These are phyloP conservation scores for Chlorociboria aeruginascens DNA, from an alignment of 495 filamentous ascomycete species.

Conservation along the genomic window DNA sequence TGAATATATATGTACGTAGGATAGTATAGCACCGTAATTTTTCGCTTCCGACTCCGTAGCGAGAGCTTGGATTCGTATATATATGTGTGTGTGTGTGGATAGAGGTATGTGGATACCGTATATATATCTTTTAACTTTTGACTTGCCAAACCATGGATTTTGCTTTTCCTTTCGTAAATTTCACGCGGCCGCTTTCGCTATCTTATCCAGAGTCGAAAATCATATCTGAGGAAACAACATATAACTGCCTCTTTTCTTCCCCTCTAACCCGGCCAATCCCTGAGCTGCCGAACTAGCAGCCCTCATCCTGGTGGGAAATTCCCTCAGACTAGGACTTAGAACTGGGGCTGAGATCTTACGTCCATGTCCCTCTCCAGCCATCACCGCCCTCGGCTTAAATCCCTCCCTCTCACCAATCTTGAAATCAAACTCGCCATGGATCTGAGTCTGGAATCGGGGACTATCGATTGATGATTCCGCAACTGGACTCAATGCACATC, in stretches of 20 bases:
- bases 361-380: slow-evolving; percentile 4
- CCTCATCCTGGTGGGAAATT: slow-evolving; percentile 11
- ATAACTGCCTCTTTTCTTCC: slow-evolving; percentile 17
- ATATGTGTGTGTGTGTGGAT: too few relatives aligned
- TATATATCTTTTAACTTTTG: too few relatives aligned
- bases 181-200: too few relatives aligned
- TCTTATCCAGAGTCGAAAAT: background rate
- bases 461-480: slow-evolving; percentile 5
- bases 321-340: slow-evolving; percentile 3
- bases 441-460: background rate
- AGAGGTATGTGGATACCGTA: too few relatives aligned
- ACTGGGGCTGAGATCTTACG: slow-evolving; percentile 16
- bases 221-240: slow-evolving; percentile 18
- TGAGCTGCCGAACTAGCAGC: slow-evolving; percentile 2
- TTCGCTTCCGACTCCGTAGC: too few relatives aligned
- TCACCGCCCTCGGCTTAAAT: background rate
- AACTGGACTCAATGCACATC: slow-evolving; percentile 7
- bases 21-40: too few relatives aligned
- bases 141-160: too few relatives aligned
- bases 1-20: too few relatives aligned
- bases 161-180: too few relatives aligned
- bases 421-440: too few relatives aligned
- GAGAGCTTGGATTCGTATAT: too few relatives aligned
- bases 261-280: background rate
- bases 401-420: too few relatives aligned